Evolutionary conservation across 768 basidiomycete genomes (phyloP).

Genomic region (Tephrocybe rancida): DNA sequence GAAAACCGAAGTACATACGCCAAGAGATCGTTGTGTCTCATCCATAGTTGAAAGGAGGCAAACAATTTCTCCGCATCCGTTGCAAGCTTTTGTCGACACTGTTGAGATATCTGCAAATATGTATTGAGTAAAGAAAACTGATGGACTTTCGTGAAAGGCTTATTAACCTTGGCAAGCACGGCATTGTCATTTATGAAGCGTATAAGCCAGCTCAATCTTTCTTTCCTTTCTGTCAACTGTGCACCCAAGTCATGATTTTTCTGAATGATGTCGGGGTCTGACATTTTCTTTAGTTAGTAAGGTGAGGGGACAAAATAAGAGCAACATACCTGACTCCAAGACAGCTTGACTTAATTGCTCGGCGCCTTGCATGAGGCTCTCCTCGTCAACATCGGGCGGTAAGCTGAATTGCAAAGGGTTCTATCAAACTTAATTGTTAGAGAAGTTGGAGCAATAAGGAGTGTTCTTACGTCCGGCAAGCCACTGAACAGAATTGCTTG

Average conservation of each 20-base stretch:
- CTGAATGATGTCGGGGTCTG: constrained; percentile 69
- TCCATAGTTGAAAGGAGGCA: constrained; percentile 82
- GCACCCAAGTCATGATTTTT: constrained; percentile 79
- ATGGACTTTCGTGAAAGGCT: not conserved
- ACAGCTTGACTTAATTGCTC: constrained; percentile 74
- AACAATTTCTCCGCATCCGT: constrained; percentile 87
- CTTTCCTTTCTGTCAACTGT: constrained; percentile 75
- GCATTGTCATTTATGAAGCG: constrained; percentile 88
- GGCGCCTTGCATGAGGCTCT: constrained; percentile 78
- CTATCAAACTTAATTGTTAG: constrained; percentile 28
- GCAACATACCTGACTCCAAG: constrained; percentile 66
- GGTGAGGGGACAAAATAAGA: not conserved
- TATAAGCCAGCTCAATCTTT: constrained; percentile 83
- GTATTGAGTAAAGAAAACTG: not conserved
- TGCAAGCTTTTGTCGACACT: constrained; percentile 71
- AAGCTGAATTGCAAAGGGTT: constrained; percentile 83
- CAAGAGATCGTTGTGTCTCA: constrained; percentile 68
- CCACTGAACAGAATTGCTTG: constrained; percentile 83
- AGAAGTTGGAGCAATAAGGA: not conserved
- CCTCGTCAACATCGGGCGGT: constrained; percentile 77
- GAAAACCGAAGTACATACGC: constrained; percentile 35
- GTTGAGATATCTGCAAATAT: constrained; percentile 71
- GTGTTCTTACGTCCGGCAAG: constrained; percentile 52
- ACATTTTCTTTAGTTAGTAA: constrained; percentile 9
- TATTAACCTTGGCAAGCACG: constrained; percentile 67